Percentiles rank a stretch among this genome's conserved stretches.
These are phyloP conservation scores for Elsinoe fawcettii DNA, from an alignment of 2,329 filamentous ascomycete genomes.

Conservation along the genomic window DNA sequence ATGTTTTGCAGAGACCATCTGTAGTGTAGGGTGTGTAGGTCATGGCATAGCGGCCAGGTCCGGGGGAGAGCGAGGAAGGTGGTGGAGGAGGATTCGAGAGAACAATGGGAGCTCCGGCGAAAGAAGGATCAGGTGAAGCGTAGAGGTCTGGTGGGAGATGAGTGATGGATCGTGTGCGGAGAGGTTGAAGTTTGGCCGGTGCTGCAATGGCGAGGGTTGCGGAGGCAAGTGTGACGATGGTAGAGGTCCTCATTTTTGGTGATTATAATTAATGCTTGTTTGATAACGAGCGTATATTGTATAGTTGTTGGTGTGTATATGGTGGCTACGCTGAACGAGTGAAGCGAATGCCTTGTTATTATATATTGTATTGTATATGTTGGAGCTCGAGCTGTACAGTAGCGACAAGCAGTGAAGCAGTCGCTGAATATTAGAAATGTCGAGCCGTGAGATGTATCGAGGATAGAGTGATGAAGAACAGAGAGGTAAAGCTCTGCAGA, in stretches of 20 bases:
- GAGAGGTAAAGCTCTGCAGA: background rate
- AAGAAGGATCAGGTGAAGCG: conserved; percentile 6
- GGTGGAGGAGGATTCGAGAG: conserved; percentile 8
- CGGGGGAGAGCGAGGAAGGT: conserved; percentile 10
- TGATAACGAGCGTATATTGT: too few relatives aligned
- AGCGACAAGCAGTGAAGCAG: conserved; percentile 15
- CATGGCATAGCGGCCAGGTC: conserved; percentile 14
- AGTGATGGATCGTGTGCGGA: conserved; percentile 13
- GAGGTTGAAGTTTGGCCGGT: conserved; percentile 1
- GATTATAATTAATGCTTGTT: background rate
- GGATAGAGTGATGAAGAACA: background rate
- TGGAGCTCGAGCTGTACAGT: background rate
- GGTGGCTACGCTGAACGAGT: conserved; percentile 10
- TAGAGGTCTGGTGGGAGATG: conserved; percentile 11
- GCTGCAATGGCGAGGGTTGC: background rate
- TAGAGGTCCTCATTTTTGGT: background rate
- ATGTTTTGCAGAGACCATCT: conserved; percentile 37
- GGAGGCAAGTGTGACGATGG: background rate
- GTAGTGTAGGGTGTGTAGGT: conserved; percentile 41
- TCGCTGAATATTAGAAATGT: background rate
- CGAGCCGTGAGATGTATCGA: background rate
- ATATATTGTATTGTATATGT: background rate
- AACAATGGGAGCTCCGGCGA: conserved; percentile 14
- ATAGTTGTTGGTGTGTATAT: background rate
- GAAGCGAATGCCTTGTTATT: background rate